These are phyloP conservation scores for Fusarium chlamydosporum DNA, from an alignment of 2,329 filamentous ascomycete species.

Conservation along the genomic window DNA sequence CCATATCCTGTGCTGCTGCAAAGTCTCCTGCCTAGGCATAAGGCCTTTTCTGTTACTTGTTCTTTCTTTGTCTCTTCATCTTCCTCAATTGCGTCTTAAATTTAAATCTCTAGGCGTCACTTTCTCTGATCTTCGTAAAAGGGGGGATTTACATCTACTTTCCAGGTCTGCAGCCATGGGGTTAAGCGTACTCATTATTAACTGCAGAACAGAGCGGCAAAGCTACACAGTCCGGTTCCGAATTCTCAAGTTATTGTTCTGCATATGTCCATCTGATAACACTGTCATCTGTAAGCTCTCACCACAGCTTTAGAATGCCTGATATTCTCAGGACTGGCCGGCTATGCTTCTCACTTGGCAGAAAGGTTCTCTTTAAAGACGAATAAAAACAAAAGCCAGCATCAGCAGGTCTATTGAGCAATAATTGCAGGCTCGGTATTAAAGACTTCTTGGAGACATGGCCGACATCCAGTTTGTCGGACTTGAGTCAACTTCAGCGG, in stretches of 20 bases:
- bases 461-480: too few relatives aligned
- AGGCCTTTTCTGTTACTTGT: neutral
- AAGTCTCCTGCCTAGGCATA: neutral
- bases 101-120: too few relatives aligned
- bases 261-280: neutral
- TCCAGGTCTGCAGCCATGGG: neutral
- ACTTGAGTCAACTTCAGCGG: too few relatives aligned
- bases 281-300: neutral
- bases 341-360: too few relatives aligned
- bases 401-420: neutral
- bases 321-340: neutral
- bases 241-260: too few relatives aligned
- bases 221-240: neutral
- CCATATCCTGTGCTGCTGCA: neutral
- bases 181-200: neutral
- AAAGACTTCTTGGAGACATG: too few relatives aligned
- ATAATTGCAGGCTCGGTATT: too few relatives aligned
- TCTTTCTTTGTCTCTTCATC: neutral
- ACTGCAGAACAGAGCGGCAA: neutral
- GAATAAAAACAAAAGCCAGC: too few relatives aligned
- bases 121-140: neutral
- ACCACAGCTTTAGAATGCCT: neutral
- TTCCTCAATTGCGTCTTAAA: neutral
- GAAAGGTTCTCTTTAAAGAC: too few relatives aligned
- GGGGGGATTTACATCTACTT: neutral